A percentile compares a stretch with the other conserved stretches of the same genome.
phyloP scores from a whole-genome alignment of 139 green algal genomes.

The Parachlorella kessleri region DNA sequence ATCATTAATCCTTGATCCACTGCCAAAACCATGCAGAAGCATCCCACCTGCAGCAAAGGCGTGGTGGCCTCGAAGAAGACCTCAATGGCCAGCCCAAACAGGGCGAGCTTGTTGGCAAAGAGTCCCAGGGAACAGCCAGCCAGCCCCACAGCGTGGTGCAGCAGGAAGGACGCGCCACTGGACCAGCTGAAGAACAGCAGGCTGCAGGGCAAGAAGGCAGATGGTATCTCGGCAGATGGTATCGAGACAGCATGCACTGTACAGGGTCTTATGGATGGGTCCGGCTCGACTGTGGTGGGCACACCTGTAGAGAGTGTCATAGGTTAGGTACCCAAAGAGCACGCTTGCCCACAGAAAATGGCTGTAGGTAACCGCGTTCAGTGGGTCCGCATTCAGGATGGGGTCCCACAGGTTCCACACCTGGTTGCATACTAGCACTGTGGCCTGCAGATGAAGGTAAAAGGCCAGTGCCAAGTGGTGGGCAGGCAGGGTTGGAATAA shows the following conservation, averaged over 20 bases:
- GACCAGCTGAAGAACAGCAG: conserved; percentile 21
- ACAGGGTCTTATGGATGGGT: too few species aligned
- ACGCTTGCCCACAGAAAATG: neutral
- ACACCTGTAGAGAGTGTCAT: neutral
- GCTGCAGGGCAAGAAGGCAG: too few species aligned
- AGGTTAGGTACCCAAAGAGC: neutral
- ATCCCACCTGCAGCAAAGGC: conserved; percentile 37
- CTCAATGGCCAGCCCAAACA: conserved; percentile 44
- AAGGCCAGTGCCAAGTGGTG: too few species aligned
- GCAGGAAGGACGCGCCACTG: conserved; percentile 29
- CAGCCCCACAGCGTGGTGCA: conserved; percentile 41
- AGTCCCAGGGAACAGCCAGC: conserved; percentile 39
- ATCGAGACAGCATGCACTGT: too few species aligned
- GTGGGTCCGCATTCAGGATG: conserved; percentile 22
- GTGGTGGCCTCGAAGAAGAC: conserved; percentile 50
- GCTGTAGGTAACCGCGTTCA: conserved; percentile 14
- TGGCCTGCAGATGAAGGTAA: conserved; percentile 17
- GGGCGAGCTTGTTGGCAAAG: conserved; percentile 39
- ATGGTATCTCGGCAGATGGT: too few species aligned
- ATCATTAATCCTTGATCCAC: neutral
- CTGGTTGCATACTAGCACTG: conserved; percentile 26
- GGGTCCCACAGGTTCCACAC: conserved; percentile 32
- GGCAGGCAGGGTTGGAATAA: too few species aligned
- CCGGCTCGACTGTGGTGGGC: too few species aligned
- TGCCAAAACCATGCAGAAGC: neutral